A percentile compares a stretch with the other conserved stretches of the same genome.
Conservation (phyloP, 768 basidiomycete species). For the Auricularia sp. region DNA sequence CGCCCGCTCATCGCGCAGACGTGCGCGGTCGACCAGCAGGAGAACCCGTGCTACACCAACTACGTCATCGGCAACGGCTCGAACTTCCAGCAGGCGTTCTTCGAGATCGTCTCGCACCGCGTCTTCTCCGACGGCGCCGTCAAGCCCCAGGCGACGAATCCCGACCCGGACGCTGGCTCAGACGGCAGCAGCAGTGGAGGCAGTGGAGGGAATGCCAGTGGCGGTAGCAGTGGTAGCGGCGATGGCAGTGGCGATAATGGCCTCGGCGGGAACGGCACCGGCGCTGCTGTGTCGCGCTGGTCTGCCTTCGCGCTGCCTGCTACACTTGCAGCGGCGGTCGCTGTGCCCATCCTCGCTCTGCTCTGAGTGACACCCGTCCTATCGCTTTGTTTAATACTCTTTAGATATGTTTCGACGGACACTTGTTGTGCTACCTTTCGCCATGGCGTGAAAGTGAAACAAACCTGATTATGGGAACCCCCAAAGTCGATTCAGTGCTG, state of each 20-base stretch:
- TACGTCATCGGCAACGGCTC: slow-evolving; percentile 47
- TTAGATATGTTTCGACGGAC: too few species aligned
- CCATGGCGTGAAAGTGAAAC: too few species aligned
- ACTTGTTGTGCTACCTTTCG: too few species aligned
- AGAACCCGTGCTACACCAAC: slow-evolving; percentile 47
- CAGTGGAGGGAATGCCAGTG: background rate
- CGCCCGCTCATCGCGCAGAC: slow-evolving; percentile 1
- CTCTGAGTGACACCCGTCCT: too few species aligned
- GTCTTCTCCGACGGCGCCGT: slow-evolving; percentile 23
- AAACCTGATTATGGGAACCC: too few species aligned
- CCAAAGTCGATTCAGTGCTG: too few species aligned
- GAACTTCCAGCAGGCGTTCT: slow-evolving; percentile 57
- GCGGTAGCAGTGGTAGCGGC: background rate
- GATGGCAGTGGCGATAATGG: background rate
- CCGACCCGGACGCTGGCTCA: background rate
- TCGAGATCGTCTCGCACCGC: slow-evolving; percentile 55
- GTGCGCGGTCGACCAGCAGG: slow-evolving; percentile 3
- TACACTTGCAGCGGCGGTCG: too few species aligned
- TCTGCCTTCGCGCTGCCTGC: too few species aligned
- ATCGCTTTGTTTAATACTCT: too few species aligned
- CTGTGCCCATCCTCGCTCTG: too few species aligned
- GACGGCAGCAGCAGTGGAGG: background rate
- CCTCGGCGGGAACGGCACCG: background rate
- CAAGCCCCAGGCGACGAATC: background rate
- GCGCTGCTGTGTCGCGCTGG: background rate